Base-by-base conservation (phyloP, 305 asterid genomes). In the Solanum hybrid region DNA sequence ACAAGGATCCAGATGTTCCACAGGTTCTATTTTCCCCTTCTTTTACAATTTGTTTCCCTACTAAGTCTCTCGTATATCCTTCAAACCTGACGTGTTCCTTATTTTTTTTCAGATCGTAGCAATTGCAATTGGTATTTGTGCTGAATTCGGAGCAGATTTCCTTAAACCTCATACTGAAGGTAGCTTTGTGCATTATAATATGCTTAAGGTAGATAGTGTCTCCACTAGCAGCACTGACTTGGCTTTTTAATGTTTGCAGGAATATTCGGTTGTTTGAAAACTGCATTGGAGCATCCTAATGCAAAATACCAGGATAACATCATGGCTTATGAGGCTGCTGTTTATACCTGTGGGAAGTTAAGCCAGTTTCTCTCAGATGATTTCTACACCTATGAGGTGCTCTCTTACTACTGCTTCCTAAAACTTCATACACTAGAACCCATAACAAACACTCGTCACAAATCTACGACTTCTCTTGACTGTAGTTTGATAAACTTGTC, bases 321-420 rank as follows among this genome's bases (percentile, higher is more conserved):
- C 40, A 87, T 72, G 81, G 89, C 85, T 37, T 71, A 72, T 11
- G 89, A 73, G 71, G 73, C 85, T 87, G 73, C 73, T 22, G 29
- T 87, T 73, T 87, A 40, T 73, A 32, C 89, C 31, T 73, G 82
- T 73, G 89, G 89, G 85, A 73, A 87, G 88, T 85, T 85, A 85
- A 85, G 2, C 88, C 32, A 40, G 72, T 87, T 31, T 87, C 40
- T 26, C 82, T 73, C 46, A 10, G 27, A 5, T 46, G 27, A 24
- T 26, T 42, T 17, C 16, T 17, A 27, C 87, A 42, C 27, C 72
- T 46, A 5, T 46, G 9, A 46, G 87, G 87, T 82, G 51, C n/a
- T 79, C 64, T 82, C 72, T 82, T 82, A 26, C 36, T 82, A 82
- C 71, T 42, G 5, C 24, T 82, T 46, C 72, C 87, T 29, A 79